Conservation (phyloP, 768 basidiomycete genomes). For the Mycena alexandri region DNA sequence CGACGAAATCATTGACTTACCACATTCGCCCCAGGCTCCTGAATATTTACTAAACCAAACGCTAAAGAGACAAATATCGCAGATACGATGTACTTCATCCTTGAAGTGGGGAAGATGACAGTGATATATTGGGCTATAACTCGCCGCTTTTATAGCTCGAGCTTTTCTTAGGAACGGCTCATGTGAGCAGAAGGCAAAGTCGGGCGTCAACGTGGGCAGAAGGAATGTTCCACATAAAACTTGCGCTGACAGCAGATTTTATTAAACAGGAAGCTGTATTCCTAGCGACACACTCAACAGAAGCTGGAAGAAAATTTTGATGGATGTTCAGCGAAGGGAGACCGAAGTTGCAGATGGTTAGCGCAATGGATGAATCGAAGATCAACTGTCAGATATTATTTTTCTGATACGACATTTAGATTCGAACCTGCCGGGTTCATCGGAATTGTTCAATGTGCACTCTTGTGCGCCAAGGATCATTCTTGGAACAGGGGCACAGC, state of each 20-base stretch:
- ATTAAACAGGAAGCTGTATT: neutral
- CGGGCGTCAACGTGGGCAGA: conserved; percentile 1
- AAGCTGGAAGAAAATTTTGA: neutral
- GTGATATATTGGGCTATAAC: conserved; percentile 1
- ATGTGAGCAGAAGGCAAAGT: neutral
- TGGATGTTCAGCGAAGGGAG: neutral
- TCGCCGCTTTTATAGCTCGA: conserved; percentile 1
- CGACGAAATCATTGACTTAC: neutral
- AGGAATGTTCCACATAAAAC: neutral
- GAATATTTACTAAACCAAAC: conserved; percentile 2
- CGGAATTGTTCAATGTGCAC: neutral
- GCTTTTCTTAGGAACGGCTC: neutral
- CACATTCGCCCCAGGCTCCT: neutral
- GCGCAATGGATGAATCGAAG: neutral
- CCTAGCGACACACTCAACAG: too few species aligned
- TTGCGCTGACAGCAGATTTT: neutral
- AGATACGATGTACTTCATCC: conserved; percentile 5
- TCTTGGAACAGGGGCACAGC: neutral
- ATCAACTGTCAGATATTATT: neutral
- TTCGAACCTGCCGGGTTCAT: neutral
- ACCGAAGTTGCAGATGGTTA: neutral
- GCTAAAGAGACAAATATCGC: conserved; percentile 1
- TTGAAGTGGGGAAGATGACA: conserved; percentile 1
- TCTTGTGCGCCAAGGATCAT: neutral
- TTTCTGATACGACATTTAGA: neutral